Evolutionary conservation across 148 eudicot genomes (phyloP).

Genomic region (Nyssa sinensis): DNA sequence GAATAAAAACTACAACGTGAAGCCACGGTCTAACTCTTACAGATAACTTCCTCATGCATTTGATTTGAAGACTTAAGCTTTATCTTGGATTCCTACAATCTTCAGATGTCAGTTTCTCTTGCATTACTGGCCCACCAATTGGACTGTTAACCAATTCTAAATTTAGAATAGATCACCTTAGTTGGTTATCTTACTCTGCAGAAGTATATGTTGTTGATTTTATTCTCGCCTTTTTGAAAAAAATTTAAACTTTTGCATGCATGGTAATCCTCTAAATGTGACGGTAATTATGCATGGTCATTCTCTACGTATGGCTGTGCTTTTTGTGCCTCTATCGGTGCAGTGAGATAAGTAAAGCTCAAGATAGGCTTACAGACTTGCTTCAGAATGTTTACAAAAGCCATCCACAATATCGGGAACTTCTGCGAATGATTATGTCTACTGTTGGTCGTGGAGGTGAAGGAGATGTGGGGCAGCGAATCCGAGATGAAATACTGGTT

Average conservation of each 20-base stretch:
- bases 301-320: background rate
- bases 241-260: background rate
- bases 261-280: background rate
- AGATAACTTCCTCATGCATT: background rate
- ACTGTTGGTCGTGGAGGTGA: constrained; percentile 99
- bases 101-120: constrained; percentile 6
- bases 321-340: constrained; percentile 14
- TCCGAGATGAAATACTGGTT: constrained; percentile 95
- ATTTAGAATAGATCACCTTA: background rate
- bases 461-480: constrained; percentile 99
- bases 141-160: background rate
- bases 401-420: constrained; percentile 72
- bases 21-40: constrained; percentile 68
- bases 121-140: background rate
- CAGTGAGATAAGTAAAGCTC: constrained; percentile 99
- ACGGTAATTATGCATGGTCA: background rate
- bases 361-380: constrained; percentile 87
- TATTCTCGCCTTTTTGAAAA: background rate
- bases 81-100: background rate
- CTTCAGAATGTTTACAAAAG: constrained; percentile 68
- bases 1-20: constrained; percentile 97
- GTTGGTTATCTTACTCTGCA: background rate
- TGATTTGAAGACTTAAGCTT: background rate
- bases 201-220: background rate
- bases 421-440: constrained; percentile 80